Conservation (phyloP, 371 early-diverging fungal genomes). For the Syncephalis plumigaleata region DNA sequence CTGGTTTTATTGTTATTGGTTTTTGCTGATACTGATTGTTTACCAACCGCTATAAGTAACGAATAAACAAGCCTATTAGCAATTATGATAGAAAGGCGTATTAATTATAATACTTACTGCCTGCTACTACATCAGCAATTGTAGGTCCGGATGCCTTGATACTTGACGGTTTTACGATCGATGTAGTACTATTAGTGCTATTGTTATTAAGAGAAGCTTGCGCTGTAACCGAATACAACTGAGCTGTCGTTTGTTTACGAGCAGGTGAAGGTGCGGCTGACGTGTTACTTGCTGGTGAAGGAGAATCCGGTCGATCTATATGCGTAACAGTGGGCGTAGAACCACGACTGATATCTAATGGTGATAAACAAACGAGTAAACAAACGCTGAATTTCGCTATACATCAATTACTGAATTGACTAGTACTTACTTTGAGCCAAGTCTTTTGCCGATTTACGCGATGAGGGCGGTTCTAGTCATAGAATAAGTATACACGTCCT, state of each 20-base stretch:
- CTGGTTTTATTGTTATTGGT: too few relatives aligned
- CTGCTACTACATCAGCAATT: conserved; percentile 1
- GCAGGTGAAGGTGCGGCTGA: conserved; percentile 8
- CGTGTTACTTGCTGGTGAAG: conserved; percentile 1
- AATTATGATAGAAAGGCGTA: too few relatives aligned
- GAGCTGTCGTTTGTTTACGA: conserved; percentile 10
- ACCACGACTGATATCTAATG: too few relatives aligned
- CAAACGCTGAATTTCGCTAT: too few relatives aligned
- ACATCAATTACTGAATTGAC: too few relatives aligned
- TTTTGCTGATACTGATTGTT: not conserved
- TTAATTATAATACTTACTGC: not conserved
- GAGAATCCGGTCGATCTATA: not conserved
- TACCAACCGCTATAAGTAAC: not conserved
- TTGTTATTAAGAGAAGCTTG: conserved; percentile 4
- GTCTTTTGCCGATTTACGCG: too few relatives aligned
- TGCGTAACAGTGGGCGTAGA: too few relatives aligned
- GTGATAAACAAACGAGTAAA: too few relatives aligned
- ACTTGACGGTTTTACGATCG: conserved; percentile 9
- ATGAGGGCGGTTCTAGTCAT: conserved; percentile 5
- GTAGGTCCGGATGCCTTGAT: conserved; percentile 1
- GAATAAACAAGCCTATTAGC: not conserved
- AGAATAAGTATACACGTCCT: not conserved
- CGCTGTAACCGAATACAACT: conserved; percentile 5
- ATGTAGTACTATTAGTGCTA: conserved; percentile 7
- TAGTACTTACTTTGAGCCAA: too few relatives aligned